Evolutionary conservation across 192 early-diverging fungal species (phyloP).

Genomic region (Coemansia sp.): DNA sequence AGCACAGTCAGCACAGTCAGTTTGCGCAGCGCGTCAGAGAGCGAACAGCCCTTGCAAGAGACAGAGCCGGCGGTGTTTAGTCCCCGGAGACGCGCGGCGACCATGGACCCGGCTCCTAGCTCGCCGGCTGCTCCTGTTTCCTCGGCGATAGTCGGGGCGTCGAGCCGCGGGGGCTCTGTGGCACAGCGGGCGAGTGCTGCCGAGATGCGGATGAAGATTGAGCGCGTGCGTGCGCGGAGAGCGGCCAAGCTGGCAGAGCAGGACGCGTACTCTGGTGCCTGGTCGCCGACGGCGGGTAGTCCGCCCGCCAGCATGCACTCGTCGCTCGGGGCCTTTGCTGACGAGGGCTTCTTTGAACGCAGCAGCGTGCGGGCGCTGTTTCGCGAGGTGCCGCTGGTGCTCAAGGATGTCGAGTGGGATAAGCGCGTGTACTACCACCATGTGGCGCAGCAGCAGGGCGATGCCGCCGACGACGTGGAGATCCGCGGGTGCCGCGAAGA

Average conservation of each 20-base stretch:
- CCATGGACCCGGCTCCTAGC: slow-evolving; percentile 6
- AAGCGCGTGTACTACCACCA: slow-evolving; percentile 48
- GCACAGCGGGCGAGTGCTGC: not conserved
- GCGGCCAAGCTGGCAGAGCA: slow-evolving; percentile 17
- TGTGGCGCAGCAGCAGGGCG: slow-evolving; percentile 19
- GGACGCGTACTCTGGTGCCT: slow-evolving; percentile 1
- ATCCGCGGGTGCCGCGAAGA: slow-evolving; percentile 28
- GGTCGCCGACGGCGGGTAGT: not conserved
- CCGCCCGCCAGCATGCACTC: slow-evolving; percentile 11
- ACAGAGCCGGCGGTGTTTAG: slow-evolving; percentile 2
- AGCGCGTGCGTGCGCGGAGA: slow-evolving; percentile 24
- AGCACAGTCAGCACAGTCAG: slow-evolving; percentile 32
- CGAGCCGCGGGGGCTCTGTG: not conserved
- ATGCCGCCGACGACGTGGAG: slow-evolving; percentile 10
- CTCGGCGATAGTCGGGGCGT: not conserved
- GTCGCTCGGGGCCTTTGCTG: not conserved
- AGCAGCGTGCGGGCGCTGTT: slow-evolving; percentile 24
- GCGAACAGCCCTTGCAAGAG: not conserved
- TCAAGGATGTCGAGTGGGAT: slow-evolving; percentile 45
- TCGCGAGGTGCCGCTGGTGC: slow-evolving; percentile 27
- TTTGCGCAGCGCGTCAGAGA: not conserved
- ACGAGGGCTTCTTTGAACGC: slow-evolving; percentile 27
- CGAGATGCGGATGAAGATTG: slow-evolving; percentile 14
- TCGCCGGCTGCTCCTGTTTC: not conserved
- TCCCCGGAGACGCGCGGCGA: slow-evolving; percentile 17